phyloP scores from a whole-genome alignment of 108 stramenopile species.

The Stephanodiscus triporus region DNA sequence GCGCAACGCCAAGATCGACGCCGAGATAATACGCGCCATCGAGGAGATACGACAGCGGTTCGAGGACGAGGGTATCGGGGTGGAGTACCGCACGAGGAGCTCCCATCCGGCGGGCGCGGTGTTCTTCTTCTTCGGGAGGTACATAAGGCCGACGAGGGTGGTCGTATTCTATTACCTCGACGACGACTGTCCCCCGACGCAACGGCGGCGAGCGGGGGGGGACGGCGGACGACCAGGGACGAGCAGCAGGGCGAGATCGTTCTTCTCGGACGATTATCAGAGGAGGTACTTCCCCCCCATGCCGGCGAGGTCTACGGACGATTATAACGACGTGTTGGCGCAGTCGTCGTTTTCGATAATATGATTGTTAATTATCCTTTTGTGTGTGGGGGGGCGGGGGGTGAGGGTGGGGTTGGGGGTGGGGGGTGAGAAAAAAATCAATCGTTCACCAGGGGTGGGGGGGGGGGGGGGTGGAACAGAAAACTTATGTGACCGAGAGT shows the following conservation, averaged over 20 bases:
- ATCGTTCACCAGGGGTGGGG: too few species aligned
- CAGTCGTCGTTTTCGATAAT: not conserved
- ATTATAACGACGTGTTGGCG: not conserved
- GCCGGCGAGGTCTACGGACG: not conserved
- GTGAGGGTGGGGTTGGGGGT: not conserved
- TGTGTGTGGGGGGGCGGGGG: not conserved
- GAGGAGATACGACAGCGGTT: conserved; percentile 44
- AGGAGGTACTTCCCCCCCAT: conserved; percentile 28
- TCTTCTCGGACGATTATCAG: conserved; percentile 51
- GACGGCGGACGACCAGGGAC: not conserved
- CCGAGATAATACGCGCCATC: conserved; percentile 21
- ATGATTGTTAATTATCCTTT: not conserved
- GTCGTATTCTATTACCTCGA: conserved; percentile 42
- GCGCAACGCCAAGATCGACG: conserved; percentile 42
- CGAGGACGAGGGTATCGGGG: conserved; percentile 41
- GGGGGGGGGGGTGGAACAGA: not conserved
- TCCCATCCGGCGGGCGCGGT: not conserved
- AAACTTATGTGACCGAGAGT: not conserved
- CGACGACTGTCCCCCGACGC: not conserved
- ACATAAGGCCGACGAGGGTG: conserved; percentile 44
- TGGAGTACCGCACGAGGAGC: conserved; percentile 46
- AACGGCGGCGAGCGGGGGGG: not conserved
- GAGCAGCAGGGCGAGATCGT: conserved; percentile 21
- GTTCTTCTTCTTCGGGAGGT: conserved; percentile 26
- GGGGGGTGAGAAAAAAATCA: not conserved